A percentile compares a stretch with the other conserved stretches of the same genome.
Conservation (phyloP, 768 basidiomycete species). For the Pholiota molesta region DNA sequence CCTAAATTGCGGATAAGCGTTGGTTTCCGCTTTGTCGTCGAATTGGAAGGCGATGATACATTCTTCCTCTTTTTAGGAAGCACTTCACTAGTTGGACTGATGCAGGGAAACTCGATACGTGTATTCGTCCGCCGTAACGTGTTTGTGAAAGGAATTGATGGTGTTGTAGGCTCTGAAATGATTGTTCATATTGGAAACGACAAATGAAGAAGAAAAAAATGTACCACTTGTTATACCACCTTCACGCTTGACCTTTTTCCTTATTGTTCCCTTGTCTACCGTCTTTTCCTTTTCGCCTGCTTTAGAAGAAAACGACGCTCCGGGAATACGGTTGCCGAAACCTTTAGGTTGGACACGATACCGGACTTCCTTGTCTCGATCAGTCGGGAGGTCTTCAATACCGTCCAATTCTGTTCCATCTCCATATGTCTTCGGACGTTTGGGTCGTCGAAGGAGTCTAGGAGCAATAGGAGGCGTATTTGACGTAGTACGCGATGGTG, state of each 20-base stretch:
- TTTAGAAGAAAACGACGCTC: conserved; percentile 48
- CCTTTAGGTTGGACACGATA: conserved; percentile 79
- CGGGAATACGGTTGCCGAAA: conserved; percentile 63
- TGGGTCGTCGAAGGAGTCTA: conserved; percentile 75
- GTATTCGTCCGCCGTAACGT: conserved; percentile 59
- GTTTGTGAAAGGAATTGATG: conserved; percentile 49
- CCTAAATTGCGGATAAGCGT: conserved; percentile 88
- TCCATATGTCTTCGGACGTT: conserved; percentile 75
- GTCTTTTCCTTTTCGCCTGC: conserved; percentile 30
- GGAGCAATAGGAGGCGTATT: conserved; percentile 47
- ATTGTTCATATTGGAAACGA: conserved; percentile 15
- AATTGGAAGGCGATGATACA: conserved; percentile 41
- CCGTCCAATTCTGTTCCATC: conserved; percentile 90
- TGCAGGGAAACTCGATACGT: conserved; percentile 54
- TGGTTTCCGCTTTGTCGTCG: conserved; percentile 67
- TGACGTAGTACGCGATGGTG: conserved; percentile 25
- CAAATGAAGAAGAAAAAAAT: conserved; percentile 19
- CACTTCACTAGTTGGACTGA: conserved; percentile 33
- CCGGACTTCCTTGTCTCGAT: conserved; percentile 77
- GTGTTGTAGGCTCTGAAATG: conserved; percentile 24
- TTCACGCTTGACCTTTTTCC: conserved; percentile 58
- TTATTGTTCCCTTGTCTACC: conserved; percentile 56
- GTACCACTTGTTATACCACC: conserved; percentile 47
- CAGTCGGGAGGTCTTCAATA: conserved; percentile 86
- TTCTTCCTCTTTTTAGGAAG: conserved; percentile 59